Conservation (phyloP, 78 protist species). For the Dictyostelium intermedium region DNA sequence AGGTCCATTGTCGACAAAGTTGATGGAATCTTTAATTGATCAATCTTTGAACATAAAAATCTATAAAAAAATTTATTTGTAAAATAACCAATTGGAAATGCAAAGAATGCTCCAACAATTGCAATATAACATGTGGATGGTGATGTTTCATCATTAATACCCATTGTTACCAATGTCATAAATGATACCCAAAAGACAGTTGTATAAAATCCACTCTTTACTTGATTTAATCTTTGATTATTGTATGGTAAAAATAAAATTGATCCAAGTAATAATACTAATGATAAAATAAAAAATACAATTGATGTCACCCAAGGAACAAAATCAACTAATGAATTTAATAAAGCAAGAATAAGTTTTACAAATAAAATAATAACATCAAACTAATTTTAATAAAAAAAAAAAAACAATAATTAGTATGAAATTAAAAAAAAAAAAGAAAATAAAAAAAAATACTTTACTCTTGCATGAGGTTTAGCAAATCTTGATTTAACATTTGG, state of each 20-base stretch:
- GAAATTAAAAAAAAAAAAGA: neutral
- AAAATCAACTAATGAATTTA: neutral
- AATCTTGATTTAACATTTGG: slow-evolving; percentile 21
- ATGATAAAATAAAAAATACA: slow-evolving; percentile 13
- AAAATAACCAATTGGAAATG: slow-evolving; percentile 43
- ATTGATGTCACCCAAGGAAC: slow-evolving; percentile 45
- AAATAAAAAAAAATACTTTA: neutral
- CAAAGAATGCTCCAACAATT: slow-evolving; percentile 11
- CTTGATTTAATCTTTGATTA: slow-evolving; percentile 60
- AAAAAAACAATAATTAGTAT: neutral
- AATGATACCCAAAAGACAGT: slow-evolving; percentile 46
- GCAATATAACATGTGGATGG: slow-evolving; percentile 29
- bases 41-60: neutral
- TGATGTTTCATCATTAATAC: neutral
- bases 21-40: too few relatives aligned
- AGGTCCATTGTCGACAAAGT: too few relatives aligned
- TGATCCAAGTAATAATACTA: slow-evolving; percentile 40
- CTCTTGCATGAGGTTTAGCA: slow-evolving; percentile 76
- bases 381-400: slow-evolving; percentile 16
- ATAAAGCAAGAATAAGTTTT: slow-evolving; percentile 45
- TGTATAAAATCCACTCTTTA: slow-evolving; percentile 54
- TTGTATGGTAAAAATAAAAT: slow-evolving; percentile 51
- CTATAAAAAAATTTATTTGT: neutral
- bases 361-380: slow-evolving; percentile 44
- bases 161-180: slow-evolving; percentile 13